Evolutionary conservation across 306 rosid genomes (phyloP).

Genomic region (Rosa chinensis): DNA sequence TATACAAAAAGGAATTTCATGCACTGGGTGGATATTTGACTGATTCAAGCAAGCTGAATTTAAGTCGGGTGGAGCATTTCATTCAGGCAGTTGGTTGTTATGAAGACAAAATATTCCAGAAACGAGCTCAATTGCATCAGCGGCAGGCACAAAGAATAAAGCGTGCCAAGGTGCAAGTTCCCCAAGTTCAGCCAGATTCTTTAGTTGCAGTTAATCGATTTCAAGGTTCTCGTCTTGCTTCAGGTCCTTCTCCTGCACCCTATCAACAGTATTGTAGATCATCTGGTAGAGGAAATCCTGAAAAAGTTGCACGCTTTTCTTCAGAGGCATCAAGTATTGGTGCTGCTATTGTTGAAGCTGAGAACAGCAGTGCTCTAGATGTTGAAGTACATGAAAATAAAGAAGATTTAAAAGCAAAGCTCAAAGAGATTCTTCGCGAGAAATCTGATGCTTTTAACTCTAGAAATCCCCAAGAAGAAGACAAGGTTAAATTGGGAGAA

Average conservation of each 20-base stretch:
- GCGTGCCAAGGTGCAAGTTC: slow-evolving; percentile 73
- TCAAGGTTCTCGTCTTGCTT: slow-evolving; percentile 95
- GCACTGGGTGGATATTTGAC: slow-evolving; percentile 85
- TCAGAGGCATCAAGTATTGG: slow-evolving; percentile 55
- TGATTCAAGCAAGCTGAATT: slow-evolving; percentile 76
- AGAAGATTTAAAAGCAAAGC: slow-evolving; percentile 77
- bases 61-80: slow-evolving; percentile 76
- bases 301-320: slow-evolving; percentile 59
- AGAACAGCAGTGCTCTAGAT: slow-evolving; percentile 31
- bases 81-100: slow-evolving; percentile 90
- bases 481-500: slow-evolving; percentile 87
- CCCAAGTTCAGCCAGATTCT: slow-evolving; percentile 69
- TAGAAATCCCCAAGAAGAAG: slow-evolving; percentile 43
- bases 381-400: slow-evolving; percentile 61
- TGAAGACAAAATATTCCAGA: slow-evolving; percentile 88
- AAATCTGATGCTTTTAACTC: slow-evolving; percentile 85
- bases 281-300: slow-evolving; percentile 23
- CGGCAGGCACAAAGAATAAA: slow-evolving; percentile 79
- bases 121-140: slow-evolving; percentile 84
- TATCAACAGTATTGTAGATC: slow-evolving; percentile 43
- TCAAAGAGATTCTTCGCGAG: slow-evolving; percentile 75
- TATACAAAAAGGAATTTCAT: slow-evolving; percentile 85
- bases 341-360: slow-evolving; percentile 94
- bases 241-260: slow-evolving; percentile 75
- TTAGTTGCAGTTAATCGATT: slow-evolving; percentile 70